Evolutionary conservation across 2,329 filamentous ascomycete genomes (phyloP).

Genomic region (Fusarium floridanum): DNA sequence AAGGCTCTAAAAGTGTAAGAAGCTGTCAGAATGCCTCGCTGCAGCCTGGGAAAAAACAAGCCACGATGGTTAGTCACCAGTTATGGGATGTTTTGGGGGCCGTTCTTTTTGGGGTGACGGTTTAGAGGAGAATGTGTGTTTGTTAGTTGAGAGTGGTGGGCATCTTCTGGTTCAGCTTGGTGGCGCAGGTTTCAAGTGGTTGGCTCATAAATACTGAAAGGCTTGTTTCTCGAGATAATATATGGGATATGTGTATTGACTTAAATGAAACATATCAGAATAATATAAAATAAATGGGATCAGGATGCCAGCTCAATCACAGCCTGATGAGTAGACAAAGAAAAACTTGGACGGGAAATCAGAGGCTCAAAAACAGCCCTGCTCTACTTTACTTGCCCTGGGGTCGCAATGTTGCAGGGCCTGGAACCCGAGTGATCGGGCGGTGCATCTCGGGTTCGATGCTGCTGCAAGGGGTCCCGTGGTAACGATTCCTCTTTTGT

Average conservation of each 20-base stretch:
- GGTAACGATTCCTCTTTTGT: constrained; percentile 32
- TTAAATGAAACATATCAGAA: neutral
- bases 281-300: neutral
- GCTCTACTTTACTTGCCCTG: neutral
- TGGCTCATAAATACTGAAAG: neutral
- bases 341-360: neutral
- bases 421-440: constrained; percentile 20
- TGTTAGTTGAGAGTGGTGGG: neutral
- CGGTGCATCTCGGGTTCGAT: constrained; percentile 7
- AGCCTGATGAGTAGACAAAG: neutral
- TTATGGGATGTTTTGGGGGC: neutral
- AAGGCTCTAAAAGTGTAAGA: constrained; percentile 6
- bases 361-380: neutral
- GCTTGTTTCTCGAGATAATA: neutral
- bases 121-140: neutral
- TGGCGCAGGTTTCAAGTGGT: neutral
- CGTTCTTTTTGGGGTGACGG: neutral
- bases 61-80: constrained; percentile 9
- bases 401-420: neutral
- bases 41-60: neutral
- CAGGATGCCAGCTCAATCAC: too few species aligned
- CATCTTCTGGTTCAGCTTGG: neutral
- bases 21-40: constrained; percentile 1
- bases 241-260: neutral
- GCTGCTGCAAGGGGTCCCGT: constrained; percentile 40